Evolutionary conservation across 2,329 filamentous ascomycete genomes (phyloP).

Genomic region (Trichoderma cornu-damae): DNA sequence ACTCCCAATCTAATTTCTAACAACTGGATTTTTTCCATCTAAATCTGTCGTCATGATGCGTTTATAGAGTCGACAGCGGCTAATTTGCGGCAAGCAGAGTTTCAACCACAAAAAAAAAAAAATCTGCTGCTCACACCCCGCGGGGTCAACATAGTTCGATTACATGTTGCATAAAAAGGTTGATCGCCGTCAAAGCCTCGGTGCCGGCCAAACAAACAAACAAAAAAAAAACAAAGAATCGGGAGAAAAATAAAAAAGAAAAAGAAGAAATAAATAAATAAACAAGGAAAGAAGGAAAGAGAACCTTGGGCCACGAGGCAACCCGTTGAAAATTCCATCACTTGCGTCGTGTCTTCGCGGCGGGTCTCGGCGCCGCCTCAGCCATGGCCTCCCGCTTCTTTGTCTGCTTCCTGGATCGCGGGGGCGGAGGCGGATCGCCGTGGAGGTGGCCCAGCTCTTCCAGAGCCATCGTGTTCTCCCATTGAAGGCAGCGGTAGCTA

Average conservation of each 20-base stretch:
- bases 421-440: constrained; percentile 49
- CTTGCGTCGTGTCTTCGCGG: constrained; percentile 29
- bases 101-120: no score
- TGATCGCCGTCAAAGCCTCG: background rate
- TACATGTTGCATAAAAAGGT: background rate
- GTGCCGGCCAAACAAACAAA: no score
- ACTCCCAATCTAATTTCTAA: constrained; percentile 15
- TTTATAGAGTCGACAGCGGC: background rate
- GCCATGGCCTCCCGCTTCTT: constrained; percentile 45
- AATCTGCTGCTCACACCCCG: background rate
- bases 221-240: no score
- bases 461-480: constrained; percentile 53
- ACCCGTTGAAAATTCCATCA: background rate
- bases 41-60: constrained; percentile 1
- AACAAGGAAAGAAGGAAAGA: no score
- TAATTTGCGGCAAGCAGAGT: background rate
- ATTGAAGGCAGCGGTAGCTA: constrained; percentile 47
- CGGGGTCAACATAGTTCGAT: background rate
- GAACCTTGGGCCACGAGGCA: background rate
- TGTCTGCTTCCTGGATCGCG: constrained; percentile 46
- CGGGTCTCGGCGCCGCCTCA: constrained; percentile 28
- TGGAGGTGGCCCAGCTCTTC: constrained; percentile 55
- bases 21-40: constrained; percentile 9
- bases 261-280: no score
- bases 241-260: no score